Evolutionary conservation across 805 yeast genomes (phyloP).

Genomic region (Spathaspora sp.): DNA sequence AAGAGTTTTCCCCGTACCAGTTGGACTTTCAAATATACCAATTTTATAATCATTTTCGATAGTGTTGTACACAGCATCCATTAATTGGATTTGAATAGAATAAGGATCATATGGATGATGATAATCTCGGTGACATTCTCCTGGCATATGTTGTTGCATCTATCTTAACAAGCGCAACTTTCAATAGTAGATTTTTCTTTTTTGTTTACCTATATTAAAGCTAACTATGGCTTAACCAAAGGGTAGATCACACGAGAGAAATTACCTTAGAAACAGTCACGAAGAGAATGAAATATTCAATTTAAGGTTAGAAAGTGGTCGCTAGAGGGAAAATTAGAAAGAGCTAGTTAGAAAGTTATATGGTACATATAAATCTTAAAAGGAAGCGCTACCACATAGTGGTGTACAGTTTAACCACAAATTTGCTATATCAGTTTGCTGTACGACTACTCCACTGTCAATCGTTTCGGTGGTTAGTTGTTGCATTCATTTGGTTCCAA

Average conservation of each 20-base stretch:
- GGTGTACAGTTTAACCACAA: too few species aligned
- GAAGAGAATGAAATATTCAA: too few species aligned
- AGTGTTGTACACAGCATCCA: conserved; percentile 69
- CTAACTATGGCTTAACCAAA: too few species aligned
- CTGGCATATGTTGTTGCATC: background rate
- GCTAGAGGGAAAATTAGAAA: too few species aligned
- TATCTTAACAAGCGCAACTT: background rate
- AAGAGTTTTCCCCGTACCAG: conserved; percentile 92
- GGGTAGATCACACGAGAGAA: background rate
- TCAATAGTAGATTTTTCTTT: background rate
- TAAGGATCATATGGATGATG: conserved; percentile 84
- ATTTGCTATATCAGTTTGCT: too few species aligned
- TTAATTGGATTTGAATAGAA: conserved; percentile 69
- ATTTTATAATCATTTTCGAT: conserved; percentile 54
- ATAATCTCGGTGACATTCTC: conserved; percentile 22
- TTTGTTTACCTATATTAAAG: background rate
- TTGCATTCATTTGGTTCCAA: too few species aligned
- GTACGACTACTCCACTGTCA: too few species aligned
- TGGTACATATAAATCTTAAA: too few species aligned
- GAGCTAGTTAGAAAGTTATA: too few species aligned
- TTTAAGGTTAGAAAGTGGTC: too few species aligned
- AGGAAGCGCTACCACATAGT: too few species aligned
- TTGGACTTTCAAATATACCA: conserved; percentile 88
- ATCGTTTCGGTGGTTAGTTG: too few species aligned
- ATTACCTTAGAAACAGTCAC: background rate